Conservation (phyloP, 108 stramenopile species). For the Nitzschia putrida region DNA sequence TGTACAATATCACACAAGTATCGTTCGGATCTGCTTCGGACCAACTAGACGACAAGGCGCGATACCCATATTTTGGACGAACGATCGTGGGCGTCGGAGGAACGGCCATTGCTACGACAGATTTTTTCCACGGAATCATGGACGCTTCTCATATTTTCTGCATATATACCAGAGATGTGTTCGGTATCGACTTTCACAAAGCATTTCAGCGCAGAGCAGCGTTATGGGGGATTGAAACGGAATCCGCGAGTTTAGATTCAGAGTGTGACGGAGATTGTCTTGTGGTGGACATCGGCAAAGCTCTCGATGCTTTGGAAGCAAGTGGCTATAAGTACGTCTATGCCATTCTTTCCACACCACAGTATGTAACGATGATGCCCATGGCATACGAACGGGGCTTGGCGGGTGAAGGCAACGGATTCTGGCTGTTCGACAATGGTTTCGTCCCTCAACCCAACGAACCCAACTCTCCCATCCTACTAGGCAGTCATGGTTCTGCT, state of each 20-base stretch:
- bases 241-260: neutral
- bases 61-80: slow-evolving; percentile 41
- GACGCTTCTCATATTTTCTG: slow-evolving; percentile 3
- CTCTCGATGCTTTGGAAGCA: slow-evolving; percentile 9
- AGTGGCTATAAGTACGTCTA: slow-evolving; percentile 17
- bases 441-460: slow-evolving; percentile 1
- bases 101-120: slow-evolving; percentile 21
- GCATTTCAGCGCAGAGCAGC: neutral
- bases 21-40: slow-evolving; percentile 31
- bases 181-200: neutral
- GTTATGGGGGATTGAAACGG: neutral
- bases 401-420: slow-evolving; percentile 4
- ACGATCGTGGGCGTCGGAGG: slow-evolving; percentile 42
- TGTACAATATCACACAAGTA: slow-evolving; percentile 53
- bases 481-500: neutral
- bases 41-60: slow-evolving; percentile 36
- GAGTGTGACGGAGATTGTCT: neutral
- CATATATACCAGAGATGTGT: neutral
- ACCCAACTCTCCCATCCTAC: neutral
- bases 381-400: slow-evolving; percentile 14
- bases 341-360: slow-evolving; percentile 12
- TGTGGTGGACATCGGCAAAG: slow-evolving; percentile 9
- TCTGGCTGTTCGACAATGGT: slow-evolving; percentile 25
- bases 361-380: slow-evolving; percentile 25
- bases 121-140: slow-evolving; percentile 7